Evolutionary conservation across 768 basidiomycete genomes (phyloP).

Genomic region (Russula olivacea): DNA sequence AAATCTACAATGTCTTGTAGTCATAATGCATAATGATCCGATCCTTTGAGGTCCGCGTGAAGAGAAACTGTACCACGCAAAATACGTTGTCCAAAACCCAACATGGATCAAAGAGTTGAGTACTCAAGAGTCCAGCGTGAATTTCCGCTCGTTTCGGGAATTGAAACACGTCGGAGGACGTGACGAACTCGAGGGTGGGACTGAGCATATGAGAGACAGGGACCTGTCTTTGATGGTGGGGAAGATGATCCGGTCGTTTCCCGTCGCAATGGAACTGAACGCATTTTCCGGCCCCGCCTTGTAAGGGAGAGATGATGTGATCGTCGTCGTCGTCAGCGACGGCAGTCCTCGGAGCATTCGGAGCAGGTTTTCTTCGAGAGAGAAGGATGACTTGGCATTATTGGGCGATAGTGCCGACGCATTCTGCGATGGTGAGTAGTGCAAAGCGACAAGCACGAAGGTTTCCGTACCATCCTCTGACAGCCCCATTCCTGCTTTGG

Average conservation of each 20-base stretch:
- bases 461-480: background rate
- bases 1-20: too few relatives aligned
- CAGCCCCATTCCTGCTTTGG: background rate
- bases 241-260: too few relatives aligned
- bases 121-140: background rate
- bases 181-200: background rate
- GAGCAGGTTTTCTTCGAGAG: background rate
- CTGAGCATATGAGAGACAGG: background rate
- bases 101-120: conserved; percentile 6
- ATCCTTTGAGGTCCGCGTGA: too few relatives aligned
- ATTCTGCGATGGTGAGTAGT: background rate
- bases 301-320: background rate
- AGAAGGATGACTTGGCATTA: background rate
- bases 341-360: background rate
- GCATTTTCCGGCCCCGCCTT: background rate
- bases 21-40: too few relatives aligned
- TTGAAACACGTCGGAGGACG: background rate
- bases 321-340: background rate
- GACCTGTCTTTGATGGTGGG: background rate
- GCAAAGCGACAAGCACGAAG: background rate
- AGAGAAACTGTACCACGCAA: too few relatives aligned
- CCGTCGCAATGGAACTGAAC: too few relatives aligned
- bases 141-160: conserved; percentile 5
- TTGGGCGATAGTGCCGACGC: background rate
- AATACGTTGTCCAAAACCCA: background rate